These are phyloP conservation scores for Ustilago cynodontis DNA, from an alignment of 1,284 basidiomycete species.

Conservation along the genomic window DNA sequence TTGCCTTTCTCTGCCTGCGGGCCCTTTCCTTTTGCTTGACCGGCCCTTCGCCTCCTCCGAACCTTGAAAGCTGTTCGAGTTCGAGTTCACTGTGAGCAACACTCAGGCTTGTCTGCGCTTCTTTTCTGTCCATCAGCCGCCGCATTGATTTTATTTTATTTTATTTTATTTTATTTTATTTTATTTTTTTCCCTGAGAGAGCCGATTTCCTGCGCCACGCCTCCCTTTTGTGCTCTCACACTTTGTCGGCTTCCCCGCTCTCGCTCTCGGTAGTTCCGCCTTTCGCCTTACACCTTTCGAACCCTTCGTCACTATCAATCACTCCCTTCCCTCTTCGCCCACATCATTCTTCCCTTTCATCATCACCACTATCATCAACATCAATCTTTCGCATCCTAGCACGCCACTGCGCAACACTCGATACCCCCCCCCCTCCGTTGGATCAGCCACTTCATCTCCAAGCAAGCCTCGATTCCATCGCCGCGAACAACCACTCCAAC, in stretches of 20 bases:
- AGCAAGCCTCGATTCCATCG: background rate
- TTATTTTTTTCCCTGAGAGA: too few relatives aligned
- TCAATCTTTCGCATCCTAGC: background rate
- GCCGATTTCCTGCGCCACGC: slow-evolving; percentile 6
- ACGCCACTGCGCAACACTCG: background rate
- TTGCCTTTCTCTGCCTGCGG: background rate
- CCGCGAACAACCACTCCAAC: background rate
- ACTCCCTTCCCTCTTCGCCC: too few relatives aligned
- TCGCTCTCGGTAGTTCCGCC: background rate
- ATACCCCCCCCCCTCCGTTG: background rate
- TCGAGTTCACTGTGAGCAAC: too few relatives aligned
- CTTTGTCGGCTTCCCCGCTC: slow-evolving; percentile 16
- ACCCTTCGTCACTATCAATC: background rate
- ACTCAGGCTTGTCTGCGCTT: background rate
- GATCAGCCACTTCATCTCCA: background rate
- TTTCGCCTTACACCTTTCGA: background rate
- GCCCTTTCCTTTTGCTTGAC: background rate
- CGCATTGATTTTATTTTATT: background rate
- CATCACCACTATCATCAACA: background rate
- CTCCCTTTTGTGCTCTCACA: background rate
- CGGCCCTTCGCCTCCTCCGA: background rate
- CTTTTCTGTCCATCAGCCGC: slow-evolving; percentile 2
- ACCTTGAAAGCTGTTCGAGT: too few relatives aligned
- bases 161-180: too few relatives aligned
- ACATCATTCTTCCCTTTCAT: background rate